A percentile compares a stretch with the other conserved stretches of the same genome.
phyloP scores from a whole-genome alignment of 768 basidiomycete genomes.

The Xerocomellus dryophilus region DNA sequence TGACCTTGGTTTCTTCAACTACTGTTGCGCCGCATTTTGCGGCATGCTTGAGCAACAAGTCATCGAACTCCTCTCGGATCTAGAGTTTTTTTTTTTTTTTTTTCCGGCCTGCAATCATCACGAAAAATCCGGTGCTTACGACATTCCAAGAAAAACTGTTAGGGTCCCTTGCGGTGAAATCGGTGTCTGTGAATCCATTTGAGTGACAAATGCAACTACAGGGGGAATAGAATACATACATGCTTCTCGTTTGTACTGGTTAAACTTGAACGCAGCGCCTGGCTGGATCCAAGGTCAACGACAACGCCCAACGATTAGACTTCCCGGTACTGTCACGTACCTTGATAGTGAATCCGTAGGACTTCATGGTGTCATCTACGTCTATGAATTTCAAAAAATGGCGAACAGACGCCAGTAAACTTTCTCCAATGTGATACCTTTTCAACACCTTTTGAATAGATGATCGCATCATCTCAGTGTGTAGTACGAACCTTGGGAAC shows the following conservation, averaged over 20 bases:
- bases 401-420: constrained; percentile 6
- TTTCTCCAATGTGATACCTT: constrained; percentile 20
- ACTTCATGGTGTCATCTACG: constrained; percentile 4
- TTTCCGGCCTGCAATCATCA: too few relatives aligned
- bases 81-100: background rate
- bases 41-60: background rate
- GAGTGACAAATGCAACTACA: background rate
- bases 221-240: background rate
- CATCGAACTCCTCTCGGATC: constrained; percentile 9
- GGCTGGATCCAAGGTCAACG: background rate
- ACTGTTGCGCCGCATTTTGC: background rate
- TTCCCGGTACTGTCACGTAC: background rate
- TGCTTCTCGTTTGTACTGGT: constrained; percentile 16
- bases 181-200: constrained; percentile 1
- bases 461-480: too few relatives aligned
- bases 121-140: background rate
- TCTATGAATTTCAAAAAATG: constrained; percentile 10
- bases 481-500: constrained; percentile 8
- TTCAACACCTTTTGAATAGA: background rate
- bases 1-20: constrained; percentile 7
- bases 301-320: background rate
- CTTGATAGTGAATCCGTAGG: constrained; percentile 10
- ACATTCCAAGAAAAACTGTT: constrained; percentile 7
- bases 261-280: constrained; percentile 9
- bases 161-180: background rate